A percentile compares a stretch with the other conserved stretches of the same genome.
Evolutionary conservation across 1,284 basidiomycete species (phyloP).

Genomic region (Ustilago cynodontis): DNA sequence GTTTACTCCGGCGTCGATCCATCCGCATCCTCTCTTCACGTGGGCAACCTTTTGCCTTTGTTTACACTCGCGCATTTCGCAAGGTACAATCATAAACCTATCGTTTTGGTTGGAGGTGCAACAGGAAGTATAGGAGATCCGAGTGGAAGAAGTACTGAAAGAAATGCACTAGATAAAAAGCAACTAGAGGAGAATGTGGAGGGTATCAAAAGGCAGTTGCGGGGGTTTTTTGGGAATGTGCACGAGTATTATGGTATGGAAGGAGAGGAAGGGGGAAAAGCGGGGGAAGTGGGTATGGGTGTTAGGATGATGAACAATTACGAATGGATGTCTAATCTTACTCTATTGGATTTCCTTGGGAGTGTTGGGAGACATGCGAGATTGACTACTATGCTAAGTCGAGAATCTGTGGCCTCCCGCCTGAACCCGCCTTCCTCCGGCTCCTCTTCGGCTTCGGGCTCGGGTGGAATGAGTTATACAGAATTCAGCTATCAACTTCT

Average conservation of each 20-base stretch:
- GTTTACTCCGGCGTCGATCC: slow-evolving; percentile 94
- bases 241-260: neutral
- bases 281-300: slow-evolving; percentile 22
- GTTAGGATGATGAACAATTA: slow-evolving; percentile 79
- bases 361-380: slow-evolving; percentile 83
- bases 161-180: slow-evolving; percentile 77
- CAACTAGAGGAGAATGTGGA: slow-evolving; percentile 79
- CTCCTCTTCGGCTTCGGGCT: too few species aligned
- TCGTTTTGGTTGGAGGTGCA: slow-evolving; percentile 80
- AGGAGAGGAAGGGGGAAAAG: neutral
- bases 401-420: slow-evolving; percentile 82
- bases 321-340: slow-evolving; percentile 82
- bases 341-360: slow-evolving; percentile 86
- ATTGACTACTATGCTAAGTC: slow-evolving; percentile 88
- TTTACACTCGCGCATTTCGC: slow-evolving; percentile 89
- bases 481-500: slow-evolving; percentile 98
- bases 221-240: slow-evolving; percentile 80
- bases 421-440: too few species aligned
- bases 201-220: slow-evolving; percentile 78
- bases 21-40: slow-evolving; percentile 87
- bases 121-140: slow-evolving; percentile 98
- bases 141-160: slow-evolving; percentile 86
- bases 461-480: slow-evolving; percentile 86
- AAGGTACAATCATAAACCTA: slow-evolving; percentile 78
- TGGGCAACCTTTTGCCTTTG: slow-evolving; percentile 91